A percentile compares a stretch with the other conserved stretches of the same genome.
Conservation (phyloP, 1,284 basidiomycete species). For the Volvariella volvacea region DNA sequence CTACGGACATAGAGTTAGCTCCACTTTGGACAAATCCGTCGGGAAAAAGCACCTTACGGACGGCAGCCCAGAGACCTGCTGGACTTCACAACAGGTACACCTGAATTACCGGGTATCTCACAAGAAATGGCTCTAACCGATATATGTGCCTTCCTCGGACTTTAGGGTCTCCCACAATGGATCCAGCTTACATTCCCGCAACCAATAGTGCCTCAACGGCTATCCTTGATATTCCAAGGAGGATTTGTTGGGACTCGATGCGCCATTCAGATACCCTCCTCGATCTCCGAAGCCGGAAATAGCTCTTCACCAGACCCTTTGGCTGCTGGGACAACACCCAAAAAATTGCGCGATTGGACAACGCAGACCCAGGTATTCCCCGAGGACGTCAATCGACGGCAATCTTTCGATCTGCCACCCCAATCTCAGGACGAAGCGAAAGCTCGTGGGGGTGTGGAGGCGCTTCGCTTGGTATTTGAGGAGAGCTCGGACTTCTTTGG, state of each 20-base stretch:
- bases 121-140: constrained; percentile 5
- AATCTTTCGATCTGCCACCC: constrained; percentile 49
- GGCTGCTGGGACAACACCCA: constrained; percentile 14
- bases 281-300: background rate
- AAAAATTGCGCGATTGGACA: constrained; percentile 34
- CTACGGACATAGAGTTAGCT: constrained; percentile 57
- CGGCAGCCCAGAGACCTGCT: constrained; percentile 71
- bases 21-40: constrained; percentile 72
- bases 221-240: constrained; percentile 74
- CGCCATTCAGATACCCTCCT: constrained; percentile 32
- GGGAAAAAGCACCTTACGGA: constrained; percentile 70
- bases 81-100: constrained; percentile 72
- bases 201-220: constrained; percentile 43
- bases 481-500: constrained; percentile 77
- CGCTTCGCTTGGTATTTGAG: constrained; percentile 64
- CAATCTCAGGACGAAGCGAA: constrained; percentile 8
- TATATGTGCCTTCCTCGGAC: constrained; percentile 2
- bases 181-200: constrained; percentile 56
- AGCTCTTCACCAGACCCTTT: constrained; percentile 12
- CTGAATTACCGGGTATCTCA: too few relatives aligned
- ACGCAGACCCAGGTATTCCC: constrained; percentile 54
- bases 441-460: constrained; percentile 26
- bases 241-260: constrained; percentile 73
- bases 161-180: constrained; percentile 66
- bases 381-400: constrained; percentile 68